phyloP scores from a whole-genome alignment of 176 grass and related monocot genomes.

The Otatea glauca region DNA sequence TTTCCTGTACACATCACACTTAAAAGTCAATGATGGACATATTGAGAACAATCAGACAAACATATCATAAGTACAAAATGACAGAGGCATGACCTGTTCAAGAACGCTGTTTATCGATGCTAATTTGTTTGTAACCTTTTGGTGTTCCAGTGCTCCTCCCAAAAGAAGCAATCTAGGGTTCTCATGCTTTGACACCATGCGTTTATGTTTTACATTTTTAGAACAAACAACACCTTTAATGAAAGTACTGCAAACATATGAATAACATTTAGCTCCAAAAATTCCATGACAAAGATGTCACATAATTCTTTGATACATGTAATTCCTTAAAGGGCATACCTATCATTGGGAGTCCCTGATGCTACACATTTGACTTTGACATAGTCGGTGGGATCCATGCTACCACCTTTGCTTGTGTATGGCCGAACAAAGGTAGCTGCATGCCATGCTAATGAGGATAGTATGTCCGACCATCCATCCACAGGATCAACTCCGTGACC shows the following conservation, averaged over 20 bases:
- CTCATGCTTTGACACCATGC: constrained; percentile 89
- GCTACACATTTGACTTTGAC: constrained; percentile 94
- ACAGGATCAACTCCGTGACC: constrained; percentile 68
- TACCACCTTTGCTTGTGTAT: constrained; percentile 88
- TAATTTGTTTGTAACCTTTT: constrained; percentile 84
- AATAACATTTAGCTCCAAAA: constrained; percentile 56
- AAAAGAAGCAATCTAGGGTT: constrained; percentile 94
- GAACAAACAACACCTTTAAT: constrained; percentile 96
- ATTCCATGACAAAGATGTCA: constrained; percentile 5
- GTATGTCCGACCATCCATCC: constrained; percentile 72
- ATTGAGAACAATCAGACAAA: constrained; percentile 25
- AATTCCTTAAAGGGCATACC: constrained; percentile 53
- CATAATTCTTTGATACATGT: constrained; percentile 10
- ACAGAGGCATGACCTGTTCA: constrained; percentile 62
- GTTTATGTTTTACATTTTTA: constrained; percentile 99
- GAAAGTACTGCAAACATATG: constrained; percentile 70
- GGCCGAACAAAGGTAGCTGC: constrained; percentile 89
- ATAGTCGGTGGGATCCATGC: constrained; percentile 92
- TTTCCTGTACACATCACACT: constrained; percentile 63
- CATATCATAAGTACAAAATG: constrained; percentile 26
- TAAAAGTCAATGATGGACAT: constrained; percentile 40
- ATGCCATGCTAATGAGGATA: constrained; percentile 86
- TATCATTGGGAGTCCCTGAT: constrained; percentile 83
- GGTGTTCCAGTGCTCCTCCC: constrained; percentile 86
- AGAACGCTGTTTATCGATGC: constrained; percentile 82